These are phyloP conservation scores for Aspergillus avenaceus DNA, from an alignment of 495 filamentous ascomycete genomes.

Conservation along the genomic window DNA sequence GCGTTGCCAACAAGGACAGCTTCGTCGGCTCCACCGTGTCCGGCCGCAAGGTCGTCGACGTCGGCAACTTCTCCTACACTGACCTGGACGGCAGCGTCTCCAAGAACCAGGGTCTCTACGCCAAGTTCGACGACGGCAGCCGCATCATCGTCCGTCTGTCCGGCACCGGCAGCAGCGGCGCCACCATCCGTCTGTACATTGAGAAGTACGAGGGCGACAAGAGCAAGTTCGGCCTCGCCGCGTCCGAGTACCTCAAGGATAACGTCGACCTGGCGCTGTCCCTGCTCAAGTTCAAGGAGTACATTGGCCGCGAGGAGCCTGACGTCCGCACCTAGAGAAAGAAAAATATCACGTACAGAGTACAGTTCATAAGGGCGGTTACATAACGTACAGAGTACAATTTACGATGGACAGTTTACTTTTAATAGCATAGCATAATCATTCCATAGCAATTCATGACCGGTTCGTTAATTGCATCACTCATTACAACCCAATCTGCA, in stretches of 20 bases:
- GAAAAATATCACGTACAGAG: background rate
- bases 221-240: conserved; percentile 67
- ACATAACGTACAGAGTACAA: too few relatives aligned
- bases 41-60: conserved; percentile 79
- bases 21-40: conserved; percentile 80
- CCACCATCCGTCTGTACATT: conserved; percentile 93
- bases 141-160: conserved; percentile 91
- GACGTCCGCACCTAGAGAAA: conserved; percentile 81
- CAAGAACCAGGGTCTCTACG: conserved; percentile 93
- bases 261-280: conserved; percentile 79
- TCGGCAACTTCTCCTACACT: conserved; percentile 95
- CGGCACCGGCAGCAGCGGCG: conserved; percentile 89
- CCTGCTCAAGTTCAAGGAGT: conserved; percentile 85
- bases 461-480: background rate
- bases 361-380: too few relatives aligned
- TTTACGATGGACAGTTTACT: background rate
- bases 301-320: conserved; percentile 82
- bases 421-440: background rate
- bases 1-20: conserved; percentile 63
- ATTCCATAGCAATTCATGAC: background rate
- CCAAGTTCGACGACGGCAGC: conserved; percentile 91
- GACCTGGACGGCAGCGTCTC: conserved; percentile 93
- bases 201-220: conserved; percentile 84
- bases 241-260: conserved; percentile 90
- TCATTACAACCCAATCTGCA: background rate